Base-by-base conservation (phyloP, 306 rosid species). In the Lathyrus aphaca region DNA sequence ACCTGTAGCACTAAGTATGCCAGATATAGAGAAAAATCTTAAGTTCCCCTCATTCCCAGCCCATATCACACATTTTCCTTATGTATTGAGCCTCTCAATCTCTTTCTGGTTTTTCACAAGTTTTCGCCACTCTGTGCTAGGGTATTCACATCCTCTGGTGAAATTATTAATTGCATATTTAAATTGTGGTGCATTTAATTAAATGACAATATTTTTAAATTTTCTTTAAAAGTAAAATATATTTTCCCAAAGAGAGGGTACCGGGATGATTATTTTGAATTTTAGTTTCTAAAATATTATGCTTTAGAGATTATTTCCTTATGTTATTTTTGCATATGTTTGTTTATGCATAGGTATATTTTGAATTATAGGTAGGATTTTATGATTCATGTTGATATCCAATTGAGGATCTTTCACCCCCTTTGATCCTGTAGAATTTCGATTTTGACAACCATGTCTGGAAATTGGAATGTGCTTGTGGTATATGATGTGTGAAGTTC, bases 381-480 rank as follows among this genome's bases (percentile, higher is more conserved):
- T 48, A 48, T 48, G 54, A 48, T 48, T 19, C 10, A 48, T 48
- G 10, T 46, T 15, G 54, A 3, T 5, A 48, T 45, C 53, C 19
- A 46, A 15, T 15, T 15, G 53, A 45, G 3, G 9, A 45, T 45
- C 51, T 45, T 45, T 15, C 51, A 14, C 18, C 19, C 50, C 51
- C 51, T 45, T 45, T 45, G 12, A 48, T 49, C 5, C 25, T 49
- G 56, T 54, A 54, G 16, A 54, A 54, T 23, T 54, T 54, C 4
- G 37, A 23, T 54, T 54, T 54, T 27, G 10, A 13, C 62, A 25
- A 25, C 39, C 15, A 23, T 25, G 37, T 27, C 54, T 53, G 29
- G 46, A 71, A 55, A 35, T 37, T 71, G 46, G 64, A 65, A 71
- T 44, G 2, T 64, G 11, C 49, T 59, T 37, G 16, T 56, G 73